Base-by-base conservation (phyloP, 2,329 filamentous ascomycete genomes). In the Colletotrichum sp. region DNA sequence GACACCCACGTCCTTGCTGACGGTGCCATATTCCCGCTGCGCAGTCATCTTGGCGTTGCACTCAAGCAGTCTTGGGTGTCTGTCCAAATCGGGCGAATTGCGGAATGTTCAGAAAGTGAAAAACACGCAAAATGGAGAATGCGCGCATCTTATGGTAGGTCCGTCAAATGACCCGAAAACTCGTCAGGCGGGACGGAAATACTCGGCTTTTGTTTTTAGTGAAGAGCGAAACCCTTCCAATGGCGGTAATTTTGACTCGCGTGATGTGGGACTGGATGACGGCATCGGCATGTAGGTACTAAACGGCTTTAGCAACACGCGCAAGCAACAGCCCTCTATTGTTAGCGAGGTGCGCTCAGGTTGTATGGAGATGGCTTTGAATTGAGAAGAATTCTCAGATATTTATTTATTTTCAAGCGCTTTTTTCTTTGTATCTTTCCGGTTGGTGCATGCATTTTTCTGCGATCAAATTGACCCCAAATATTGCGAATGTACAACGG, bases 201-300 rank as follows among this genome's bases (percentile, higher is more conserved):
- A 62, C 32, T 39, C 67, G 67, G 67, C 67, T 44, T 48, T 52
- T 52, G 44, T 52, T 52, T 60, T 28, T 59, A 48, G 52, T 55
- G 52, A 60, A 48, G 55, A 60, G 12, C 22, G 48, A 48, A 22
- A 22, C 44, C 44, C 55, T 62, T 60, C 67, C 67, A 69, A 60
- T 69, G 24, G 34, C 32, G 67, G 34, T 52, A 68, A 44, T 24
- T 34, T 60, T 69, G 22, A 32, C 36, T 69, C 67, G 55, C 34
- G 67, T 69, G 67, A 62, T 62, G 55, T 69, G 67, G 67, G 55
- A 69, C 67, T 69, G 30, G 67, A 68, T 57, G 65, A 69, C 55
- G 34, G 55, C 55, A 69, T 62, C 67, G 67, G 52, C 52, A 30
- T 52, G 24, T 48, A 36, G 44, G 26, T n/a, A 68, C 65, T 24